Conservation (phyloP, 73 alveolate genomes). For the Breviolum minutum region DNA sequence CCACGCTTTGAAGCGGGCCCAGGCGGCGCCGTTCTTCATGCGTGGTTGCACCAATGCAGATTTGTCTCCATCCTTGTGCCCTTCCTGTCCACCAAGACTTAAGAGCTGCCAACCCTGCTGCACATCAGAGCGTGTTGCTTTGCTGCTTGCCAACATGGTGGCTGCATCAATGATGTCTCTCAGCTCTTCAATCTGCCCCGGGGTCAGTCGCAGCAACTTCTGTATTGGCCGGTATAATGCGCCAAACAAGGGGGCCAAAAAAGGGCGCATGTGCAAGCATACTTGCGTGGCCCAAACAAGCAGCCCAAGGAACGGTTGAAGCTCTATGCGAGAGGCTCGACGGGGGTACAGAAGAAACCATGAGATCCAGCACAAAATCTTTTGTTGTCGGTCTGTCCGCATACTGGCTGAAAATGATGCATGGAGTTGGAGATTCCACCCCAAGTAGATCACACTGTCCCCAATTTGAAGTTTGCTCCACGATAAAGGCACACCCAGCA, state of each 20-base stretch:
- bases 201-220: neutral
- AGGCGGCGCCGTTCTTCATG: too few species aligned
- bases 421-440: conserved; percentile 7
- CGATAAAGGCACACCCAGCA: neutral
- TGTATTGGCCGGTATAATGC: neutral
- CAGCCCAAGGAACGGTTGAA: neutral
- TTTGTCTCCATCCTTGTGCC: too few species aligned
- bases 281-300: conserved; percentile 16
- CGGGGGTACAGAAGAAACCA: neutral
- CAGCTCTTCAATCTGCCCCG: conserved; percentile 15
- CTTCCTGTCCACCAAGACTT: neutral
- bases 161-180: neutral
- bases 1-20: too few species aligned
- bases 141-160: neutral
- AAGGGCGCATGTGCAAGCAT: neutral
- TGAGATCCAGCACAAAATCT: too few species aligned
- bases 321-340: neutral
- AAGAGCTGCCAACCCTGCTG: neutral
- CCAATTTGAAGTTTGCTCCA: neutral
- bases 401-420: too few species aligned
- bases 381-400: too few species aligned
- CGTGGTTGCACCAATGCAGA: too few species aligned
- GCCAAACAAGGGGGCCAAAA: neutral
- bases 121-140: neutral
- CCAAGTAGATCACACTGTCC: neutral